Conservation (phyloP, 164 flowering plant genomes). For the Nelumbo lutea region DNA sequence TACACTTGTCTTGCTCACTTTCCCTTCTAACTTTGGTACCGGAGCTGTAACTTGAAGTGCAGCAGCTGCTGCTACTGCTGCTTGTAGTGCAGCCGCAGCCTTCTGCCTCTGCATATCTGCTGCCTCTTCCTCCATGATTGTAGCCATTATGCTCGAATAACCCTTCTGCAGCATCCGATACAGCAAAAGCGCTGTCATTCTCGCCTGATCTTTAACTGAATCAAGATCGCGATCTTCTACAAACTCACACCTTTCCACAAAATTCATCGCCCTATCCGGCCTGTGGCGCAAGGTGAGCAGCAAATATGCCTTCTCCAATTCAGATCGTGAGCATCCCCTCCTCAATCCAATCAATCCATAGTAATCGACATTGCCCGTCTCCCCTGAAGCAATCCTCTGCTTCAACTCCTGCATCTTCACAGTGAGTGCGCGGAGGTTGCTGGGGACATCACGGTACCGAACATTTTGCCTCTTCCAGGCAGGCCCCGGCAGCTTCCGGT, state of each 20-base stretch:
- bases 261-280: conserved; percentile 62
- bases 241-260: conserved; percentile 76
- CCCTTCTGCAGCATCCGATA: conserved; percentile 84
- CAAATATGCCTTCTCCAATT: conserved; percentile 75
- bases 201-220: conserved; percentile 63
- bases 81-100: conserved; percentile 44
- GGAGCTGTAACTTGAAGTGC: neutral
- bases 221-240: conserved; percentile 65
- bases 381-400: conserved; percentile 61
- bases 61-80: conserved; percentile 24
- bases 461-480: conserved; percentile 67
- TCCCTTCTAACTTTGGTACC: conserved; percentile 1
- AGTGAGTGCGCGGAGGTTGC: conserved; percentile 49
- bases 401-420: conserved; percentile 58
- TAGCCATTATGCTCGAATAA: conserved; percentile 47
- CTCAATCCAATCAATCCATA: conserved; percentile 70
- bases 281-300: conserved; percentile 63
- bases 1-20: neutral
- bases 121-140: conserved; percentile 69
- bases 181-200: conserved; percentile 73
- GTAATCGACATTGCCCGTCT: conserved; percentile 72
- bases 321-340: conserved; percentile 85
- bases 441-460: conserved; percentile 63
- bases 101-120: conserved; percentile 60
- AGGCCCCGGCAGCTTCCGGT: conserved; percentile 81